Evolutionary conservation across 805 yeast species (phyloP), one percentile per base, ranked within the genome.

Genomic region (Nakazawaea sp.): DNA sequence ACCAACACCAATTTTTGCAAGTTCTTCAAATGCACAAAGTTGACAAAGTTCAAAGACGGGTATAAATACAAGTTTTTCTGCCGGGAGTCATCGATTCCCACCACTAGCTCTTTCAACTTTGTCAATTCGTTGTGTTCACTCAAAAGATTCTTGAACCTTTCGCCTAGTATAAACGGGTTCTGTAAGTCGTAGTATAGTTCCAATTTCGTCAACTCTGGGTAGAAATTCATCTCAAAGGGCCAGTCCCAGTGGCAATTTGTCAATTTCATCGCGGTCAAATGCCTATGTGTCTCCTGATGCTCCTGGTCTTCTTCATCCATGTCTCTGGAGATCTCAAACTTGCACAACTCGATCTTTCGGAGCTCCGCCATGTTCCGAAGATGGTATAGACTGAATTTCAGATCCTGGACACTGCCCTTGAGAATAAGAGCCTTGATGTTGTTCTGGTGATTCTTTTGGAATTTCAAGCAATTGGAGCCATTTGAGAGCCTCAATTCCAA

Each of bases 241-340:
- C 71, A 75, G 41, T 69, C 70, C 80, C 81, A 75, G 2, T 68
- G 64, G 50, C 81, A 75, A 43, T 73, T 61, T 11, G 49, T 44
- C 4, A 75, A 45, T 3, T 49, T 43, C 18, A 72, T 44, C 2
- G 44, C 45, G 4, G 46, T 45, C 20, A 66, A 46, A 1, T 43
- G 27, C 4, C 50, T 46, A 2, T 49, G 43, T 9, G 47, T 35
- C 1, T 43, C 48, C 6, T 45, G 47, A 18, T 56, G 57, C 3
- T 51, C 50, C 18, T 41, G 55, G 51, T 72, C 74, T 55, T 53
- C 62, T 49, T 55, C 74, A 50, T 38, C 37, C 4, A 33, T 15
- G 16, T 38, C 32, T 24, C 18, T 17, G 16, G 30, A 24, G 19
- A 58, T 66, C 54, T 51, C 61, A 34, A 55, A 74, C 15, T 66